Percentiles rank a stretch among this genome's conserved stretches.
phyloP scores from a whole-genome alignment of 176 grass and related monocot genomes.

The Carex kokanica region DNA sequence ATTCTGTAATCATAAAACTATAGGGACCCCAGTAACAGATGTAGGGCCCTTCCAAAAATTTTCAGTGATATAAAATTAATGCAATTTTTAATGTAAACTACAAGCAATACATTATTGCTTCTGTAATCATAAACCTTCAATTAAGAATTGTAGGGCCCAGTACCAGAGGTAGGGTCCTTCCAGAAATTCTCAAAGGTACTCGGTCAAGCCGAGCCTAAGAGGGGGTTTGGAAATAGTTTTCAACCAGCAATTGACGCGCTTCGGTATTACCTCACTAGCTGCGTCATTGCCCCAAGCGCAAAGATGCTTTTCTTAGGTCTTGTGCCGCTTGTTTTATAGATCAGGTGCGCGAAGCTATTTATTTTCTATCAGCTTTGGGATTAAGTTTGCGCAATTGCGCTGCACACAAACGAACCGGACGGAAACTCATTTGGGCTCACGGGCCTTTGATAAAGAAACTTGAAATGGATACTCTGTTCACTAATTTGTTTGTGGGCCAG shows the following conservation, averaged over 20 bases:
- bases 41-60: no score
- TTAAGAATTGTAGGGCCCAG: background rate
- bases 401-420: background rate
- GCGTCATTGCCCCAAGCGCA: constrained; percentile 95
- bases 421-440: background rate
- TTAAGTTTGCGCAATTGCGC: background rate
- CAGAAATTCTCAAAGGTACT: constrained; percentile 17
- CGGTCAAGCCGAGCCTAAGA: constrained; percentile 6
- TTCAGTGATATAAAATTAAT: no score
- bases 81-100: no score
- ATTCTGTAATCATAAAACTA: no score
- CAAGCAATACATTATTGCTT: background rate
- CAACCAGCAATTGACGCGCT: constrained; percentile 60
- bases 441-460: background rate
- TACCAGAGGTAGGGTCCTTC: constrained; percentile 15
- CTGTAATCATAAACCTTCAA: background rate
- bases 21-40: no score
- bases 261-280: constrained; percentile 55
- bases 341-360: background rate
- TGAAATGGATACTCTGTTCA: background rate
- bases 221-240: constrained; percentile 60
- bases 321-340: background rate
- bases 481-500: background rate
- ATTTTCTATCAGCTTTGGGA: background rate
- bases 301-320: background rate